These are phyloP conservation scores for Panicum hallii DNA, from an alignment of 202 grass and related monocot genomes.

Conservation along the genomic window DNA sequence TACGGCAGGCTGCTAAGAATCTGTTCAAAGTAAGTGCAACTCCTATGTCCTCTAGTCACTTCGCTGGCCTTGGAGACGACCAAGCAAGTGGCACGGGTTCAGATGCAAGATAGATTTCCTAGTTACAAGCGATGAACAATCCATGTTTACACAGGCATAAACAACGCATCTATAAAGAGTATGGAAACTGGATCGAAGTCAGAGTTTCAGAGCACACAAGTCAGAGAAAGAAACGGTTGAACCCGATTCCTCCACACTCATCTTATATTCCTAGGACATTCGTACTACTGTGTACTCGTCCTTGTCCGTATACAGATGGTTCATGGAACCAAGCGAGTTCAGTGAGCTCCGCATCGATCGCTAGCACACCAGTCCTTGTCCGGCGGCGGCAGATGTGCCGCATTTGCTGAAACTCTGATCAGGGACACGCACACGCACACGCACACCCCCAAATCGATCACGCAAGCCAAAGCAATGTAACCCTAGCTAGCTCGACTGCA, in stretches of 20 bases:
- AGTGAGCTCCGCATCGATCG: background rate
- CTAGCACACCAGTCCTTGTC: background rate
- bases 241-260: background rate
- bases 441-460: background rate
- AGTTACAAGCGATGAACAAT: background rate
- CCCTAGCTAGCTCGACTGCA: too few relatives aligned
- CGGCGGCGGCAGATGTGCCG: background rate
- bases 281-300: background rate
- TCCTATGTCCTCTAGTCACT: background rate
- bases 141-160: background rate
- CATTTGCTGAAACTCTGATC: background rate
- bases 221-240: background rate
- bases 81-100: background rate
- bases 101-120: background rate
- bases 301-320: background rate
- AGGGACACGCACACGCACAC: background rate
- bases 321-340: background rate
- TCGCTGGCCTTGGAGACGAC: background rate
- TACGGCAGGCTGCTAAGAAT: background rate
- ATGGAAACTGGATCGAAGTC: background rate
- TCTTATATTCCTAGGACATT: background rate
- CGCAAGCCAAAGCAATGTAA: background rate
- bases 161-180: background rate
- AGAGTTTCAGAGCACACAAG: background rate
- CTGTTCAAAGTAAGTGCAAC: conserved; percentile 37